phyloP scores from a whole-genome alignment of 2,329 filamentous ascomycete genomes.

The Ceratocystis huliohia region DNA sequence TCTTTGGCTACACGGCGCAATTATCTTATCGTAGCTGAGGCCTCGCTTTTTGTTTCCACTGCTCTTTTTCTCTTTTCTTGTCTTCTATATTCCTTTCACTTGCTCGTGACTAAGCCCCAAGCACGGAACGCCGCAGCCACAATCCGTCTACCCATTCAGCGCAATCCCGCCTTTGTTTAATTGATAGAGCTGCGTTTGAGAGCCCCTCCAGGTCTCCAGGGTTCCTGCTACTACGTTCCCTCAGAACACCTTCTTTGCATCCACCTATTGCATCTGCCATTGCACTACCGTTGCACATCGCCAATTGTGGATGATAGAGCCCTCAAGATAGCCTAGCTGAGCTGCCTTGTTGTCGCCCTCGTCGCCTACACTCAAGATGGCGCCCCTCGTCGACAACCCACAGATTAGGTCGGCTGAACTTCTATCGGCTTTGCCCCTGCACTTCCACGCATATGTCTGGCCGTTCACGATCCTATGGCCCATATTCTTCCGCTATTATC shows the following conservation, averaged over 20 bases:
- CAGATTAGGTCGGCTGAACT: conserved; percentile 83
- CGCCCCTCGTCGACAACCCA: conserved; percentile 77
- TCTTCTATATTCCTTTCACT: neutral
- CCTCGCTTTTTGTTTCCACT: neutral
- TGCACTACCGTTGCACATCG: neutral
- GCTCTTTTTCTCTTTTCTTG: neutral
- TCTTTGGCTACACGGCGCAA: neutral
- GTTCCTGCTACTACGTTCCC: neutral
- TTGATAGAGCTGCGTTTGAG: neutral
- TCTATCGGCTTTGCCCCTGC: conserved; percentile 69
- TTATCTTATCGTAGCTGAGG: neutral
- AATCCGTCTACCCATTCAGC: neutral
- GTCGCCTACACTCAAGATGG: conserved; percentile 35
- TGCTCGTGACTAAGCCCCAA: neutral
- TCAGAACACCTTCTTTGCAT: neutral
- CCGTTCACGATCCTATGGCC: conserved; percentile 90
- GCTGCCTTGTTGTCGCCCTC: neutral
- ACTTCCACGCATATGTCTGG: conserved; percentile 82
- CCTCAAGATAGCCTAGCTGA: neutral
- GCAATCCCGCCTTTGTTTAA: neutral
- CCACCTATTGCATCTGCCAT: neutral
- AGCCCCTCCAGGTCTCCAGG: neutral
- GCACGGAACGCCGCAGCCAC: neutral
- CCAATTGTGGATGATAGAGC: neutral
- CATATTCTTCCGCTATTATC: conserved; percentile 76